phyloP scores from a whole-genome alignment of 371 early-diverging fungal species.

The Actinomucor elegans region DNA sequence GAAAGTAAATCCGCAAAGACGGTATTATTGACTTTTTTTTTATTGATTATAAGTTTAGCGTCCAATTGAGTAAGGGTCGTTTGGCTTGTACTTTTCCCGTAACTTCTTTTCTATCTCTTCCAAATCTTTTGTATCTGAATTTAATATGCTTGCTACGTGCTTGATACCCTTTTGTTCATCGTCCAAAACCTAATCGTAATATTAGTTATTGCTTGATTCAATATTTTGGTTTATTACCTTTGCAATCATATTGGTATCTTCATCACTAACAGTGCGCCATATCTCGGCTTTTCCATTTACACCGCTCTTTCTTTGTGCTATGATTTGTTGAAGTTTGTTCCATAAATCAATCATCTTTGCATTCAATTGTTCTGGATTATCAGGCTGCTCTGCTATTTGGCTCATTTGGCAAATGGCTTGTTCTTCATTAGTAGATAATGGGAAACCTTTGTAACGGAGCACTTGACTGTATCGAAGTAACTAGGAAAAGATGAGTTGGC shows the following conservation, averaged over 20 bases:
- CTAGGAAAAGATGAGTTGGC: constrained; percentile 10
- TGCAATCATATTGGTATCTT: constrained; percentile 17
- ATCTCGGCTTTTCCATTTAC: constrained; percentile 6
- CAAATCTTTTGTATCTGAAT: constrained; percentile 15
- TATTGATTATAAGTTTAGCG: neutral
- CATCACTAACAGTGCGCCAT: constrained; percentile 25
- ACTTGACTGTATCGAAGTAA: constrained; percentile 30
- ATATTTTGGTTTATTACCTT: constrained; percentile 5
- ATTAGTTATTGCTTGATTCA: too few species aligned
- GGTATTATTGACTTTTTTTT: neutral
- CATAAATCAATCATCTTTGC: constrained; percentile 16
- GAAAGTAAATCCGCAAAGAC: too few species aligned
- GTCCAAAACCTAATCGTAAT: constrained; percentile 14
- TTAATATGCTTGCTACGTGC: constrained; percentile 12
- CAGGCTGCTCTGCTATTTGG: constrained; percentile 1
- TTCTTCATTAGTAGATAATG: constrained; percentile 22
- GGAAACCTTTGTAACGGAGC: constrained; percentile 27
- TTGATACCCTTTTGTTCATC: constrained; percentile 24
- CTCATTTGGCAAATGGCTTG: constrained; percentile 7
- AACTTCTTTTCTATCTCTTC: constrained; percentile 16
- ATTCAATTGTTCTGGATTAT: constrained; percentile 14
- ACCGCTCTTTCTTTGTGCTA: constrained; percentile 2
- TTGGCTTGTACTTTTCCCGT: constrained; percentile 2
- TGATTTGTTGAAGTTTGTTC: constrained; percentile 19
- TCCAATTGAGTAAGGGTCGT: neutral